phyloP scores from a whole-genome alignment of 225 moss, liverwort and hornwort genomes.

The Marchantia paleacea region DNA sequence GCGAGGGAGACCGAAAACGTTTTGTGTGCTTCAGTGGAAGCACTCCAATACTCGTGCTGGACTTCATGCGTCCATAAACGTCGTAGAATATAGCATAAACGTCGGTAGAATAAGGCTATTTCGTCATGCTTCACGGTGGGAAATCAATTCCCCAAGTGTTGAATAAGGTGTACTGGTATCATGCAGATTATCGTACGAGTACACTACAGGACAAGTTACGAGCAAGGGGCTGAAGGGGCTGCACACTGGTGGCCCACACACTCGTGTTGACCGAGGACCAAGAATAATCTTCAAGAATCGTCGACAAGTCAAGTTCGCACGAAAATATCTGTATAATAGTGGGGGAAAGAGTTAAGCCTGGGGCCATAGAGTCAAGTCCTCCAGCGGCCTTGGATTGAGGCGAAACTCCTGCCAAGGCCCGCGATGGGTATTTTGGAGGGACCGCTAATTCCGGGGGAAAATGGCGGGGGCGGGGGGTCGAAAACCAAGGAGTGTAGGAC shows the following conservation, averaged over 20 bases:
- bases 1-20: background rate
- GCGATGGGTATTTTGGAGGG: background rate
- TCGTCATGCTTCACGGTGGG: conserved; percentile 2
- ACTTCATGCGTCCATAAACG: background rate
- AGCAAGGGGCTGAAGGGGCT: too few relatives aligned
- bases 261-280: background rate
- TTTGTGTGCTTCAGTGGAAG: background rate
- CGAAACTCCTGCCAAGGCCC: background rate
- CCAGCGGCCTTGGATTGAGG: background rate
- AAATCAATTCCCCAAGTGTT: background rate
- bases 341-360: background rate
- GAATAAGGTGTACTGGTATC: background rate
- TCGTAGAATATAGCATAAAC: background rate
- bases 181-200: background rate
- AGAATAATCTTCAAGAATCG: background rate
- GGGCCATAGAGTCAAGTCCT: background rate
- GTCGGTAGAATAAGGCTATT: background rate
- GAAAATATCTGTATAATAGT: background rate
- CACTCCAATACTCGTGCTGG: background rate
- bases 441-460: background rate
- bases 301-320: background rate
- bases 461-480: background rate
- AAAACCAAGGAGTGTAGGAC: background rate
- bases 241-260: background rate
- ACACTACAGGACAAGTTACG: background rate